Conservation (phyloP, 352 stramenopile genomes). For the Thalassiosira ordinaria region DNA sequence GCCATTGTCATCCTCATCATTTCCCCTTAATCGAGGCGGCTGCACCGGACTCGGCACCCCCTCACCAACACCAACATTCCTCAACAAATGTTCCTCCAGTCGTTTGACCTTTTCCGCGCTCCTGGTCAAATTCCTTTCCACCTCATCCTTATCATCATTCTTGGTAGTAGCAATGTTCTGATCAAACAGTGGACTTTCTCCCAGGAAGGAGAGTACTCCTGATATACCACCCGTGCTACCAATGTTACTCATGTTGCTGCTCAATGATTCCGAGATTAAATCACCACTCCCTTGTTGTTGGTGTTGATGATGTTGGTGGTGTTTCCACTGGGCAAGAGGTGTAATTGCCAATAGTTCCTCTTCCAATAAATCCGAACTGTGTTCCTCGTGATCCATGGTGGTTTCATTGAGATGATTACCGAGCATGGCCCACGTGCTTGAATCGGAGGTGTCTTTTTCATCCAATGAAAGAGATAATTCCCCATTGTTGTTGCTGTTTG, state of each 20-base stretch:
- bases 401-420: constrained; percentile 44
- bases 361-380: background rate
- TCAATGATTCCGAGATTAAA: background rate
- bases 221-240: background rate
- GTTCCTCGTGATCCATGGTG: constrained; percentile 1
- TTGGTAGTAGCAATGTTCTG: background rate
- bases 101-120: constrained; percentile 44
- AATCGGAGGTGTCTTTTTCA: constrained; percentile 13
- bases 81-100: constrained; percentile 32
- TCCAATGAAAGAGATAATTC: constrained; percentile 10
- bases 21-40: background rate
- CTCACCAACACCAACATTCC: background rate
- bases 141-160: constrained; percentile 18
- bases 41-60: constrained; percentile 11
- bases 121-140: constrained; percentile 15
- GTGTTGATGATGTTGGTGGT: background rate
- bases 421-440: constrained; percentile 42
- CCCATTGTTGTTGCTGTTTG: background rate
- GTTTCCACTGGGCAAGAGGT: constrained; percentile 10
- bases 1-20: background rate
- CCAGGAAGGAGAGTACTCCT: constrained; percentile 39
- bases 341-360: constrained; percentile 19
- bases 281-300: background rate
- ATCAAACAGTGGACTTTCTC: constrained; percentile 42
- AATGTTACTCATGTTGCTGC: background rate